Base-by-base conservation (phyloP, 805 yeast genomes). In the Candida chauliodis region DNA sequence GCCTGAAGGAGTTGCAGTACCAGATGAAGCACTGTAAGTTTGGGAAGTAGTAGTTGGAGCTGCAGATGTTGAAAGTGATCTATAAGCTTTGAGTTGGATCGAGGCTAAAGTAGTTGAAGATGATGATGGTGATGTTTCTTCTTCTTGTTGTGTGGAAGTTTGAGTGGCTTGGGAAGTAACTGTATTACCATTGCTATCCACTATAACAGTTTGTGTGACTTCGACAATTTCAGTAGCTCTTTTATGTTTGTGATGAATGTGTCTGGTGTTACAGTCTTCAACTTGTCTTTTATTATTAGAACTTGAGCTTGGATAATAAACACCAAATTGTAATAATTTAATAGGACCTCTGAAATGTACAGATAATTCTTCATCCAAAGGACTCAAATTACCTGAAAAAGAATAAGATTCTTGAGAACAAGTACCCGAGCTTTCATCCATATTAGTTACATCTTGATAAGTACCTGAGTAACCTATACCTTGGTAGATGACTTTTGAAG, bases 341-440 rank as follows among this genome's bases (percentile, higher is more conserved):
- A 88, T 56, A 25, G 96, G 96, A 52, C 96, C 96, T 72, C 96
- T 82, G 73, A 87, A 84, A 63, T 88, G 95, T 43, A 88, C 80
- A 24, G 95, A 81, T 45, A 88, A 67, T 63, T 88, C 95, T 70
- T 87, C 93, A 61, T 86, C 83, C 46, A 88, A 71, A 27, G 96
- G 96, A 39, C 90, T 64, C 61, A 86, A 63, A 42, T 76, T 53
- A 39, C 96, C 96, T 11, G 81, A 70, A 71, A 88, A 84, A 7
- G 80, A 55, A 27, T 53, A 48, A 16, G 79, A 40, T 36, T 67
- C 51, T 46, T 78, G 81, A n/a, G 83, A 54, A 71, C 97, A 90
- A 24, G 69, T 40, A 59, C 97, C 89, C 9, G 81, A 53, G 43
- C 63, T 43, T 55, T 76, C 79, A 61, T 82, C 79, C 95, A 93